Evolutionary conservation across 1,284 basidiomycete genomes (phyloP).

Genomic region (Cryptococcus jaspeensis): DNA sequence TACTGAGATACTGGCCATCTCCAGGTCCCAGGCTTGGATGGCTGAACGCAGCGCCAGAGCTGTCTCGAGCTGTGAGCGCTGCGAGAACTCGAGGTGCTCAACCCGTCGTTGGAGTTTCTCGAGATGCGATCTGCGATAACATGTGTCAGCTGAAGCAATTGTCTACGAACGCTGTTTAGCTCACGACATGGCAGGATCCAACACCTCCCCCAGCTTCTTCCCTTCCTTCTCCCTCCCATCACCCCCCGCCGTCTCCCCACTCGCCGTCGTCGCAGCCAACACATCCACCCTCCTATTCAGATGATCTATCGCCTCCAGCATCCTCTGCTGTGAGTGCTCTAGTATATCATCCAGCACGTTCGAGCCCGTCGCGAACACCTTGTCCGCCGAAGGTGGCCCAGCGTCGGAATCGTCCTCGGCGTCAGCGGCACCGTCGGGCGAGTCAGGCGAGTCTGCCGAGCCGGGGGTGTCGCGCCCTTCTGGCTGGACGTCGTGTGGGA

Average conservation of each 20-base stretch:
- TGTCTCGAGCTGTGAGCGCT: conserved; percentile 23
- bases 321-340: conserved; percentile 44
- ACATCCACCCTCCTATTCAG: conserved; percentile 38
- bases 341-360: conserved; percentile 50
- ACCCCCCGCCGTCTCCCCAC: conserved; percentile 2
- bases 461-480: not conserved
- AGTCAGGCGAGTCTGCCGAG: not conserved
- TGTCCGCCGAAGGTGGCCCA: not conserved
- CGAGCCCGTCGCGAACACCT: conserved; percentile 34
- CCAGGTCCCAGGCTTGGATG: conserved; percentile 27
- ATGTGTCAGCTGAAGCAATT: not conserved
- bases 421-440: not conserved
- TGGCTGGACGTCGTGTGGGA: conserved; percentile 13
- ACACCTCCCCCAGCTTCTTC: not conserved
- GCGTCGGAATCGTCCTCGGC: not conserved
- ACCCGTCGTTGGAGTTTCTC: conserved; percentile 21
- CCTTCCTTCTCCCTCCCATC: conserved; percentile 3
- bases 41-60: conserved; percentile 20
- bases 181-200: conserved; percentile 17
- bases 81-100: conserved; percentile 25
- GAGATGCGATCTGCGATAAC: conserved; percentile 11
- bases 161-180: not conserved
- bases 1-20: conserved; percentile 23
- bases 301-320: conserved; percentile 46
- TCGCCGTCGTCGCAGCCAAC: conserved; percentile 15